phyloP scores from a whole-genome alignment of 768 basidiomycete genomes.

The Amanita subjunquillea region DNA sequence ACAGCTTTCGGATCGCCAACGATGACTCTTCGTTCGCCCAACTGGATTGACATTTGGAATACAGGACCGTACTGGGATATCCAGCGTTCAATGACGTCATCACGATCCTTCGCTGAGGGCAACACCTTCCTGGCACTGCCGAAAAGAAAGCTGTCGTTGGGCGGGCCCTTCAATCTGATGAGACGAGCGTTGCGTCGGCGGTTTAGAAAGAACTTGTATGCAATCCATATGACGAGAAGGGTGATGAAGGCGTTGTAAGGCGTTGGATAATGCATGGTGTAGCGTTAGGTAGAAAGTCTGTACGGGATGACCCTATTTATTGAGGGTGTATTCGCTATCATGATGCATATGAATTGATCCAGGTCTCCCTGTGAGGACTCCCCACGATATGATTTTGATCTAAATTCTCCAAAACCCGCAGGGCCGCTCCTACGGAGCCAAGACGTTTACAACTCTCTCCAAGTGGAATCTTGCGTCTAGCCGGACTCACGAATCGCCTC shows the following conservation, averaged over 20 bases:
- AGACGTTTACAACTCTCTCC: too few species aligned
- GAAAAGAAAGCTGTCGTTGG: not conserved
- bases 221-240: not conserved
- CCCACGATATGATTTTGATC: too few species aligned
- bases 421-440: too few species aligned
- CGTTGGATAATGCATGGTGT: not conserved
- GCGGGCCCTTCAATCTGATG: not conserved
- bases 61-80: conserved; percentile 35
- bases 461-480: too few species aligned
- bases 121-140: not conserved
- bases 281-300: not conserved
- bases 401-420: too few species aligned
- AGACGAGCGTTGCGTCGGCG: not conserved
- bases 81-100: conserved; percentile 33
- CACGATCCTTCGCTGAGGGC: not conserved
- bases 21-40: conserved; percentile 25
- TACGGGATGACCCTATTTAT: too few species aligned
- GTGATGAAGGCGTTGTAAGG: not conserved
- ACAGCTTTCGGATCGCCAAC: conserved; percentile 41
- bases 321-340: too few species aligned
- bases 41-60: conserved; percentile 23
- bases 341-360: too few species aligned
- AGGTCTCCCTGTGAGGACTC: too few species aligned
- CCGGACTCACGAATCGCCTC: too few species aligned
- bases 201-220: not conserved